Conservation (phyloP, 306 rosid genomes). For the Ammopiptanthus mongolicus region DNA sequence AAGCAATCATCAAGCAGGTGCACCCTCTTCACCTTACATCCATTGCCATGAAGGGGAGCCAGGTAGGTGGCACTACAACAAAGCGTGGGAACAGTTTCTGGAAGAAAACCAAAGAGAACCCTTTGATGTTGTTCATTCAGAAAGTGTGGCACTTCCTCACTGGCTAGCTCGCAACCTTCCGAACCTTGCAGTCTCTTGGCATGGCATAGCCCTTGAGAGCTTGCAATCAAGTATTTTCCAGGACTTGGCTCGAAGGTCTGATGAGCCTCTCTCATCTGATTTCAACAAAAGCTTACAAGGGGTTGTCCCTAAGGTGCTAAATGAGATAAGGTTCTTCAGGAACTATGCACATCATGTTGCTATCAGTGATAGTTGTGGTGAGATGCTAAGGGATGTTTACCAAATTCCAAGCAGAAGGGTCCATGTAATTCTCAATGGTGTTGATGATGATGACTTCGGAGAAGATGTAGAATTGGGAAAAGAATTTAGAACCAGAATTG, state of each 20-base stretch:
- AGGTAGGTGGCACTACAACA: conserved; percentile 84
- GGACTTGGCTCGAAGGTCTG: conserved; percentile 51
- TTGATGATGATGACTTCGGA: conserved; percentile 56
- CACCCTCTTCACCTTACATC: conserved; percentile 51
- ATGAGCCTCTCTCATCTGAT: conserved; percentile 58
- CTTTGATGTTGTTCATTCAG: conserved; percentile 89
- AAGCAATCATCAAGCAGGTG: conserved; percentile 7
- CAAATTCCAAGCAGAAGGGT: conserved; percentile 77
- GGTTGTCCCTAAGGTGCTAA: conserved; percentile 68
- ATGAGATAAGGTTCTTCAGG: conserved; percentile 84
- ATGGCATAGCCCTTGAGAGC: conserved; percentile 91
- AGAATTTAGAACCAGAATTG: conserved; percentile 49
- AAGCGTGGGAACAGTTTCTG: conserved; percentile 79
- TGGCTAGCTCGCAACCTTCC: conserved; percentile 57
- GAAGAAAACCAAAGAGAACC: conserved; percentile 48
- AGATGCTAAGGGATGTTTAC: conserved; percentile 81
- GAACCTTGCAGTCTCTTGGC: conserved; percentile 95
- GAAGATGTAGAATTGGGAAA: conserved; percentile 47
- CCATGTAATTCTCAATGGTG: conserved; percentile 88
- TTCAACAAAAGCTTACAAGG: conserved; percentile 62
- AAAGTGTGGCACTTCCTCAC: conserved; percentile 92
- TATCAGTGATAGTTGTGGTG: conserved; percentile 90
- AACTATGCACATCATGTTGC: conserved; percentile 82
- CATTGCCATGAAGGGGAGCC: conserved; percentile 88
- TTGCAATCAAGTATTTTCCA: conserved; percentile 79